Evolutionary conservation across 805 yeast species (phyloP).

Genomic region (Sugiyamaella chiloensis): DNA sequence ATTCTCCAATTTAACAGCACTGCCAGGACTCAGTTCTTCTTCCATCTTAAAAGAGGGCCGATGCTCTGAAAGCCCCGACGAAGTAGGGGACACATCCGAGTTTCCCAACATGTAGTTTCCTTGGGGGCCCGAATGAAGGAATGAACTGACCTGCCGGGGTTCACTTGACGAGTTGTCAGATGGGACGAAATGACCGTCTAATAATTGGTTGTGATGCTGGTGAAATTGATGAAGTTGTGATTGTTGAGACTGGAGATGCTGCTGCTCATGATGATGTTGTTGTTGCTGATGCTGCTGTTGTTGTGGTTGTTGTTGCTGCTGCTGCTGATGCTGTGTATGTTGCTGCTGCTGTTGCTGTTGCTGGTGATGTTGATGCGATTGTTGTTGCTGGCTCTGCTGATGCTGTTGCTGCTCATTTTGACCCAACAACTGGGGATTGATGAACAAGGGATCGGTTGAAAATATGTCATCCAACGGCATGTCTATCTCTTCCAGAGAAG

Average conservation of each 20-base stretch:
- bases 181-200: not conserved
- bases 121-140: not conserved
- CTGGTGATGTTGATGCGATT: slow-evolving; percentile 1
- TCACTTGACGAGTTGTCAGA: not conserved
- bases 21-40: slow-evolving; percentile 20
- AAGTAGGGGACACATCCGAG: slow-evolving; percentile 1
- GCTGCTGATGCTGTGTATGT: slow-evolving; percentile 8
- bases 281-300: slow-evolving; percentile 18
- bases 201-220: slow-evolving; percentile 26
- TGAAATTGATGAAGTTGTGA: not conserved
- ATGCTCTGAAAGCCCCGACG: not conserved
- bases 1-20: slow-evolving; percentile 12
- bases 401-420: slow-evolving; percentile 10
- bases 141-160: not conserved
- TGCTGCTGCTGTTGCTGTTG: slow-evolving; percentile 6
- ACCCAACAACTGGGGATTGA: slow-evolving; percentile 27
- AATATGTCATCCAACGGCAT: slow-evolving; percentile 70
- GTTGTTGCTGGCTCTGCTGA: slow-evolving; percentile 7
- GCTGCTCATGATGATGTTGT: slow-evolving; percentile 18
- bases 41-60: slow-evolving; percentile 8
- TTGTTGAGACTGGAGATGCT: slow-evolving; percentile 32
- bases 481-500: slow-evolving; percentile 46
- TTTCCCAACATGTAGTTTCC: not conserved
- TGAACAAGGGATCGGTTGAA: slow-evolving; percentile 23
- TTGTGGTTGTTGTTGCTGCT: slow-evolving; percentile 5